A percentile compares a stretch with the other conserved stretches of the same genome.
These are phyloP conservation scores for Conticribra guillardii DNA, from an alignment of 108 stramenopile species.

Conservation along the genomic window DNA sequence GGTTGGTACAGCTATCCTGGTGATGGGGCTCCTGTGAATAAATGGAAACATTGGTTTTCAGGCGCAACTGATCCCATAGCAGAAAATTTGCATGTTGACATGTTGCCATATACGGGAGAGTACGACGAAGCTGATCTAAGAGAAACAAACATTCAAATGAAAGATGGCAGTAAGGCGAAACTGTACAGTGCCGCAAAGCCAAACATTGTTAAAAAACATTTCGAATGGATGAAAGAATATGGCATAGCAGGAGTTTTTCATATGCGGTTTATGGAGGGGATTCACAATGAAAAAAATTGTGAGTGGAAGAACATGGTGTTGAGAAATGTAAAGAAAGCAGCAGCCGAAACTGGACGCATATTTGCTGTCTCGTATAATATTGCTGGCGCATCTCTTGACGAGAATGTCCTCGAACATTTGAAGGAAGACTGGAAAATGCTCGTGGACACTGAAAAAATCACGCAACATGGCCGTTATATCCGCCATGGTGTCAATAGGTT, in stretches of 20 bases:
- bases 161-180: constrained; percentile 39
- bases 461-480: constrained; percentile 37
- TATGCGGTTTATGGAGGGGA: constrained; percentile 38
- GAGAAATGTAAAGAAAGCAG: constrained; percentile 44
- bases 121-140: constrained; percentile 45
- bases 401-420: constrained; percentile 34
- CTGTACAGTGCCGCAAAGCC: constrained; percentile 35
- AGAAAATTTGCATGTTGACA: constrained; percentile 33
- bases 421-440: constrained; percentile 53
- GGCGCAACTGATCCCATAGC: background rate
- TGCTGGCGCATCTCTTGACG: constrained; percentile 14
- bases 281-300: background rate
- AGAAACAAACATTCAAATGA: constrained; percentile 21
- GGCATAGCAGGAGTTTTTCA: constrained; percentile 51
- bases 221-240: constrained; percentile 53
- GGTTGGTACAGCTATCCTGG: constrained; percentile 52
- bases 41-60: constrained; percentile 52
- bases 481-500: constrained; percentile 36
- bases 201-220: constrained; percentile 48
- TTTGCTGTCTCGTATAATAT: constrained; percentile 59
- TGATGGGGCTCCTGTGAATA: constrained; percentile 37
- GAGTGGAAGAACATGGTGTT: constrained; percentile 40
- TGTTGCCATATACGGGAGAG: constrained; percentile 43
- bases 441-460: constrained; percentile 47
- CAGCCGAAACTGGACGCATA: constrained; percentile 40